These are phyloP conservation scores for Chaetomium globosum DNA, from an alignment of 2,329 filamentous ascomycete species.

Conservation along the genomic window DNA sequence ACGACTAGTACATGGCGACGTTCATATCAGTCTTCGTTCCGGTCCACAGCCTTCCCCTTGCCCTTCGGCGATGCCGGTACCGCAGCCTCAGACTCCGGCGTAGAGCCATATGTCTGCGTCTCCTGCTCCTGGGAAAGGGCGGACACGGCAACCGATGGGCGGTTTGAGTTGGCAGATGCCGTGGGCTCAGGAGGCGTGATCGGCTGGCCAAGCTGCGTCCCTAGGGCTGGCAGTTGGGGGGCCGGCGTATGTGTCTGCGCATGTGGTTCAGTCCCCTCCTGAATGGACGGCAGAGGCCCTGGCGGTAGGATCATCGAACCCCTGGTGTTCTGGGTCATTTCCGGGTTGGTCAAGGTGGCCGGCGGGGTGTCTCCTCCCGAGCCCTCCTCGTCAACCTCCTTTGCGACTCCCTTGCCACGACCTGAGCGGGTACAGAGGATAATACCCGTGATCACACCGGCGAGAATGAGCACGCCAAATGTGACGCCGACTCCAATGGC, in stretches of 20 bases:
- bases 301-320: constrained; percentile 11
- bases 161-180: constrained; percentile 14
- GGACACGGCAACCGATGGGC: constrained; percentile 23
- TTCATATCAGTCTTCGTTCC: constrained; percentile 1
- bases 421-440: constrained; percentile 27
- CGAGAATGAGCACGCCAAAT: constrained; percentile 27
- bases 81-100: neutral
- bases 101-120: neutral
- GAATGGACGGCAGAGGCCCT: constrained; percentile 23
- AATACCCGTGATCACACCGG: constrained; percentile 17
- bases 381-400: constrained; percentile 24
- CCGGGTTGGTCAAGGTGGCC: neutral
- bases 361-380: neutral
- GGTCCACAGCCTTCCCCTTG: constrained; percentile 24
- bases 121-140: constrained; percentile 19
- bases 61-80: constrained; percentile 15
- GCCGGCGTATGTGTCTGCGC: constrained; percentile 3
- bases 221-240: constrained; percentile 27
- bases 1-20: constrained; percentile 14
- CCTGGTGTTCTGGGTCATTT: constrained; percentile 2
- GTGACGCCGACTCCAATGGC: constrained; percentile 32
- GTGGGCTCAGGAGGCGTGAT: constrained; percentile 16
- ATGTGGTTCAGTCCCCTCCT: constrained; percentile 20
- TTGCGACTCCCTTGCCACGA: constrained; percentile 7
- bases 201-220: neutral